These are phyloP conservation scores for Ogataea salicorniae DNA, from an alignment of 805 yeast genomes.

Conservation along the genomic window DNA sequence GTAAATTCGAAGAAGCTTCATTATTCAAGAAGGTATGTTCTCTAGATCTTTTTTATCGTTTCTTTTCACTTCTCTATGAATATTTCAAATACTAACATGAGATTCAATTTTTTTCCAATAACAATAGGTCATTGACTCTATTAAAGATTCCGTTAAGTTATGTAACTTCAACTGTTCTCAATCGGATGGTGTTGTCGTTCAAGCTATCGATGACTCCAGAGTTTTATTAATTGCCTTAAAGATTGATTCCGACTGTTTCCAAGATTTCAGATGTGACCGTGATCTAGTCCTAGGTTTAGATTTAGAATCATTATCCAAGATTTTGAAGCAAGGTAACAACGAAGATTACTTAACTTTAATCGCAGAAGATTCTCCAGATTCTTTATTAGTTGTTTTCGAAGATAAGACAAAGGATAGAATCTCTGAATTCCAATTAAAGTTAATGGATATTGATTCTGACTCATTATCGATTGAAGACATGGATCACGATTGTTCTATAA, in stretches of 20 bases:
- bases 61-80: neutral
- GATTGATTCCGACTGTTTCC: conserved; percentile 83
- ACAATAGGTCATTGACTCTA: conserved; percentile 72
- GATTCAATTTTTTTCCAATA: neutral
- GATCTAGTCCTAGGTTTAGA: conserved; percentile 89
- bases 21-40: conserved; percentile 68
- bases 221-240: conserved; percentile 84
- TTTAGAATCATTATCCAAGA: conserved; percentile 78
- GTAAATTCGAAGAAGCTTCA: conserved; percentile 90
- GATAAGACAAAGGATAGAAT: conserved; percentile 87
- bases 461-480: conserved; percentile 90
- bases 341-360: conserved; percentile 82
- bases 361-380: conserved; percentile 75
- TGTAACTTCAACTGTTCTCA: conserved; percentile 98
- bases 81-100: conserved; percentile 3
- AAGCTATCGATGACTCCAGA: conserved; percentile 97
- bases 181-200: conserved; percentile 81
- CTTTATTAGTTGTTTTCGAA: conserved; percentile 77
- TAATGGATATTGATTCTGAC: conserved; percentile 96
- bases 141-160: conserved; percentile 88
- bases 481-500: conserved; percentile 80
- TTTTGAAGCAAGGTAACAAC: conserved; percentile 85
- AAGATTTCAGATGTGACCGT: conserved; percentile 92
- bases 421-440: conserved; percentile 83
- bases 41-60: neutral